Percentiles rank a stretch among this genome's conserved stretches.
Evolutionary conservation across 1,139 yeast species (phyloP).

Genomic region (Taphrina pruni): DNA sequence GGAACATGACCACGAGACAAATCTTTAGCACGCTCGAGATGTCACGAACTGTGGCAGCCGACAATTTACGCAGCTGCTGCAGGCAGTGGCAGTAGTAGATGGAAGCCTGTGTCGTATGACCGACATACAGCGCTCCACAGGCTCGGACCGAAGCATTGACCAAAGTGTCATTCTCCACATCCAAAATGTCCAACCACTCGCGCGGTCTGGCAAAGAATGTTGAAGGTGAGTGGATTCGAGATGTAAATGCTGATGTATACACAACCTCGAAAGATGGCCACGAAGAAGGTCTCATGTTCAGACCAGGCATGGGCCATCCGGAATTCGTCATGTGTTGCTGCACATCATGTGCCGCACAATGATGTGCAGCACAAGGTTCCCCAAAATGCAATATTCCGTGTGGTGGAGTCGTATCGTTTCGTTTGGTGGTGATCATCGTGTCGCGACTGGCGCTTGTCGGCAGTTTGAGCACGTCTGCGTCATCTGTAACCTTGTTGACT

Average conservation of each 20-base stretch:
- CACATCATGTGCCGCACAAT: no score
- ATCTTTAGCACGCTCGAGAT: neutral
- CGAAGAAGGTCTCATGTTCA: neutral
- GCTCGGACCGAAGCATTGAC: constrained; percentile 12
- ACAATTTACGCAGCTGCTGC: neutral
- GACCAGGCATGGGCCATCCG: no score
- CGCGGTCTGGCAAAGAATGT: constrained; percentile 2
- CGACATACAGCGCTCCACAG: constrained; percentile 19
- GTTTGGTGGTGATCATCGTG: no score
- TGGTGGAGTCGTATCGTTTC: no score
- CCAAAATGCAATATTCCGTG: no score
- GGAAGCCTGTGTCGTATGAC: constrained; percentile 12
- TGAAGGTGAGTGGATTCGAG: neutral
- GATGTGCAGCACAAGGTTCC: no score
- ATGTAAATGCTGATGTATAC: neutral
- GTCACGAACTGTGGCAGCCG: neutral
- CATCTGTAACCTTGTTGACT: no score
- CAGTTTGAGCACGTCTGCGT: no score
- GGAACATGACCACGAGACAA: neutral
- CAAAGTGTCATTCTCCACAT: neutral
- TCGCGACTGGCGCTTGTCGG: no score
- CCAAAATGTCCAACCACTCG: neutral
- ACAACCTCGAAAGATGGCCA: neutral
- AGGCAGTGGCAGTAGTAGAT: constrained; percentile 17
- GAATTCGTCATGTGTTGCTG: no score